phyloP scores from a whole-genome alignment of 2,329 filamentous ascomycete species.

The Curvularia sp. region DNA sequence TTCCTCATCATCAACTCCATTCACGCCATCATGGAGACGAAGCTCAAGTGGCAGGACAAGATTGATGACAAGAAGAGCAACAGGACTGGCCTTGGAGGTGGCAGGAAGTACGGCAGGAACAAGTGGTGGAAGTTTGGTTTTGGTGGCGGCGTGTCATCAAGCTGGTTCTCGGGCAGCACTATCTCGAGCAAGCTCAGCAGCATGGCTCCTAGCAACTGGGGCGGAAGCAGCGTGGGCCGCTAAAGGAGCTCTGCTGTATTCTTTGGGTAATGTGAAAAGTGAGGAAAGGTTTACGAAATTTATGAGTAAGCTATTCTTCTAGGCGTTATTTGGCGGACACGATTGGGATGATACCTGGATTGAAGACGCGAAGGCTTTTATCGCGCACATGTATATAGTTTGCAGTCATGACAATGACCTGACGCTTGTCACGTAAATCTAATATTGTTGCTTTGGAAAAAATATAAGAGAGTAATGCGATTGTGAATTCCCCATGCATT shows the following conservation, averaged over 20 bases:
- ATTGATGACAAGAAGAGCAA: conserved; percentile 40
- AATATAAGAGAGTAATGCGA: background rate
- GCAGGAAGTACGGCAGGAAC: conserved; percentile 25
- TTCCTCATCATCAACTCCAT: conserved; percentile 86
- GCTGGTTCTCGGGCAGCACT: conserved; percentile 49
- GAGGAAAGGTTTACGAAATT: conserved; percentile 11
- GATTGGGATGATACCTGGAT: conserved; percentile 18
- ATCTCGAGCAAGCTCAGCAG: conserved; percentile 49
- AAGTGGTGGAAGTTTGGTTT: conserved; percentile 37
- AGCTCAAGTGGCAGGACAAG: conserved; percentile 65
- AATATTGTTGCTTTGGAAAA: background rate
- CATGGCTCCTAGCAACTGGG: conserved; percentile 44
- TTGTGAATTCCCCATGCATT: background rate
- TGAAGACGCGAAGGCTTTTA: conserved; percentile 1
- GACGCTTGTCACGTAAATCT: conserved; percentile 2
- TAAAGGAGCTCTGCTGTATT: background rate
- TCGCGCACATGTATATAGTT: conserved; percentile 11
- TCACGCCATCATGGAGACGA: conserved; percentile 85
- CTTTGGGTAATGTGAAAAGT: conserved; percentile 3
- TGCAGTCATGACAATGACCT: conserved; percentile 12
- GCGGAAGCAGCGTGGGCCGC: conserved; percentile 40
- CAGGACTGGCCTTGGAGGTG: conserved; percentile 38
- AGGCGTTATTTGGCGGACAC: conserved; percentile 8
- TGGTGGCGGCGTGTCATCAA: conserved; percentile 38
- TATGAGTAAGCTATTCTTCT: conserved; percentile 10